A percentile compares a stretch with the other conserved stretches of the same genome.
Evolutionary conservation across 1,139 yeast genomes (phyloP).

Genomic region (Yamadazyma aaseri): DNA sequence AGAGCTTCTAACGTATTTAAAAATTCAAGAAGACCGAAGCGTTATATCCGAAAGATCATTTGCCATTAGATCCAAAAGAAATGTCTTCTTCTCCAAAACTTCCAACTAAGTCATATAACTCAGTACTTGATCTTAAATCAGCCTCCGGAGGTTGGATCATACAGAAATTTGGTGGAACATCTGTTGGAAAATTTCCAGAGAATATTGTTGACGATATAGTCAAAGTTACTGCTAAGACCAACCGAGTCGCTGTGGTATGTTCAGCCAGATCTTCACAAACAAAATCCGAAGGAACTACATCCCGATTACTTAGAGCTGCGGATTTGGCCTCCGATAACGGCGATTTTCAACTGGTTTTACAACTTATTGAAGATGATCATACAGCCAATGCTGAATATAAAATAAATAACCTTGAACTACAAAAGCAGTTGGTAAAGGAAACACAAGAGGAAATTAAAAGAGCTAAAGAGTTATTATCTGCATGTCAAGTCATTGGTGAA

Average conservation of each 20-base stretch:
- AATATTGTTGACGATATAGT: conserved; percentile 84
- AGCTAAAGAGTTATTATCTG: conserved; percentile 70
- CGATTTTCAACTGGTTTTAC: conserved; percentile 53
- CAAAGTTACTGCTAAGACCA: conserved; percentile 54
- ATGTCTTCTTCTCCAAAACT: conserved; percentile 4
- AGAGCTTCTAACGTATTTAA: no score
- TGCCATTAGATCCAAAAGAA: no score
- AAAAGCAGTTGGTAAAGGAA: conserved; percentile 49
- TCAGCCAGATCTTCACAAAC: conserved; percentile 91
- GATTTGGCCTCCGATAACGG: conserved; percentile 64
- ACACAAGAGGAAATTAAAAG: conserved; percentile 65
- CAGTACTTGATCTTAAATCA: conserved; percentile 39
- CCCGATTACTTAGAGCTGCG: conserved; percentile 75
- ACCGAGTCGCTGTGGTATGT: conserved; percentile 92
- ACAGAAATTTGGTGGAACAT: conserved; percentile 97
- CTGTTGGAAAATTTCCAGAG: conserved; percentile 90
- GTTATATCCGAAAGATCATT: no score
- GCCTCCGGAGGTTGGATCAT: conserved; percentile 68
- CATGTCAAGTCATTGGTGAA: conserved; percentile 90
- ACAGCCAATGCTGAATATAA: conserved; percentile 62
- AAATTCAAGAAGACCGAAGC: no score
- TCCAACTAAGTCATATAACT: conserved; percentile 32
- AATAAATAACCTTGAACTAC: conserved; percentile 47
- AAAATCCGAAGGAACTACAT: conserved; percentile 93
- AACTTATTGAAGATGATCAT: conserved; percentile 75